Evolutionary conservation across 306 rosid genomes (phyloP).

Genomic region (Trichosanthes cucumerina): DNA sequence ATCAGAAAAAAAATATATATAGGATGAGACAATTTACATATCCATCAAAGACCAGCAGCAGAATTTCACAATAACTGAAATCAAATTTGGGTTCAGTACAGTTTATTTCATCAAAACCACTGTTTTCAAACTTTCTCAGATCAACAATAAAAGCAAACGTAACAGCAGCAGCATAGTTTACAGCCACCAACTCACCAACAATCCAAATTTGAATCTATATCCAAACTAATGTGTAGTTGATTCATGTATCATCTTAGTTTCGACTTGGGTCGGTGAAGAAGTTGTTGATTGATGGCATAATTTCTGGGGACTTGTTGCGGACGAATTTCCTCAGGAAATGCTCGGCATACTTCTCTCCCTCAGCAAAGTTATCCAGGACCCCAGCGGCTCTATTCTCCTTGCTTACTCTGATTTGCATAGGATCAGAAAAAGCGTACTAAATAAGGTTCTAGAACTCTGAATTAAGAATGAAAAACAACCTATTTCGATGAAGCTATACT

Average conservation of each 20-base stretch:
- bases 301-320: constrained; percentile 61
- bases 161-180: neutral
- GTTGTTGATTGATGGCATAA: constrained; percentile 62
- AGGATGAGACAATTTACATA: neutral
- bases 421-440: neutral
- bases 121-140: neutral
- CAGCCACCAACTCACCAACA: neutral
- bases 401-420: constrained; percentile 38
- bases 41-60: neutral
- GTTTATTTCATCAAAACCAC: neutral
- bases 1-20: too few relatives aligned
- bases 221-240: neutral
- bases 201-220: constrained; percentile 5
- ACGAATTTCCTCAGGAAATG: constrained; percentile 55
- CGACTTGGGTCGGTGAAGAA: constrained; percentile 60
- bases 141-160: neutral
- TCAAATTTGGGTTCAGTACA: neutral
- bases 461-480: neutral
- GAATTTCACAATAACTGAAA: neutral
- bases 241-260: constrained; percentile 27
- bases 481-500: neutral
- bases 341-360: constrained; percentile 72
- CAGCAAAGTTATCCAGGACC: constrained; percentile 64
- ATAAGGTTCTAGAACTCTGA: neutral
- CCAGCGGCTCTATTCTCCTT: constrained; percentile 83